Percentiles rank a stretch among this genome's conserved stretches.
Evolutionary conservation across 2,329 filamentous ascomycete species (phyloP).

Genomic region (Alternaria sp.): DNA sequence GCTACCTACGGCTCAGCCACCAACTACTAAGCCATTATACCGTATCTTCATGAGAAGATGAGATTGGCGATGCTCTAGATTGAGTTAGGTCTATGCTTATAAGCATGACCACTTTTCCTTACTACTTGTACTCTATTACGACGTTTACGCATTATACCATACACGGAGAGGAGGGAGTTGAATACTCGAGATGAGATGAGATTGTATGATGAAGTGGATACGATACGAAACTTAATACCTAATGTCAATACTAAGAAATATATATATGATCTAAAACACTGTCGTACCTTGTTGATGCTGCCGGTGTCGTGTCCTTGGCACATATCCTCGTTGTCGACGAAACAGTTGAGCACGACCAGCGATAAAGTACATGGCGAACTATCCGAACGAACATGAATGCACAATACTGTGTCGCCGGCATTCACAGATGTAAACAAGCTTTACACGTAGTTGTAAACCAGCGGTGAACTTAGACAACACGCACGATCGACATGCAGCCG

Average conservation of each 20-base stretch:
- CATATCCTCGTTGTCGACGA: too few relatives aligned
- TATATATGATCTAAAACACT: neutral
- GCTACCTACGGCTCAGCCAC: constrained; percentile 36
- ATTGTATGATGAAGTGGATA: constrained; percentile 13
- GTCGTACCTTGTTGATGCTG: neutral
- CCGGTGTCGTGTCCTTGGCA: neutral
- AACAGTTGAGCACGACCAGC: neutral
- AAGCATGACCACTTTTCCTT: neutral
- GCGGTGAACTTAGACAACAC: neutral
- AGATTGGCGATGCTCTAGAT: neutral
- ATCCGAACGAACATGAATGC: neutral
- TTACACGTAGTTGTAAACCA: accelerated
- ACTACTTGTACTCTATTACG: constrained; percentile 9
- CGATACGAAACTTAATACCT: constrained; percentile 15
- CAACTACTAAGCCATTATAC: constrained; percentile 15
- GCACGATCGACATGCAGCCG: neutral
- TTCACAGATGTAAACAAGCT: neutral
- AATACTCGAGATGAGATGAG: neutral
- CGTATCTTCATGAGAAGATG: neutral
- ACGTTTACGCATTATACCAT: constrained; percentile 34
- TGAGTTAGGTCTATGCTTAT: neutral
- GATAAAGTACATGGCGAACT: neutral
- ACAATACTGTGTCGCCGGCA: too few relatives aligned
- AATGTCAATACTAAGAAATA: constrained; percentile 12
- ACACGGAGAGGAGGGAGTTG: constrained; percentile 8